Evolutionary conservation across 2,329 filamentous ascomycete genomes (phyloP).

Genomic region (Alternaria alternata): DNA sequence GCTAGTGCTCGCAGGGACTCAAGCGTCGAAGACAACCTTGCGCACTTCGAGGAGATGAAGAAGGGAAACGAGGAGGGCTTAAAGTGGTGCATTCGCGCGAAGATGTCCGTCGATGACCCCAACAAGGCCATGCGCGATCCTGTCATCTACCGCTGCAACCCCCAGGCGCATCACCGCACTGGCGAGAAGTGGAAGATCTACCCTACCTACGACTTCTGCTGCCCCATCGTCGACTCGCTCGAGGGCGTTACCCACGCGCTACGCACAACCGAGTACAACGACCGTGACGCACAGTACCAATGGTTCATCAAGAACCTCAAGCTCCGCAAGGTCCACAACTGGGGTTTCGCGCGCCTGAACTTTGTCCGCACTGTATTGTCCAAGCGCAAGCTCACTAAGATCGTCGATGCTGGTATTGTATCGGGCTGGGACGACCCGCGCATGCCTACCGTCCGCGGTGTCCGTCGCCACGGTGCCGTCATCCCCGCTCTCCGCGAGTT

Average conservation of each 20-base stretch:
- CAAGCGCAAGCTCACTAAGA: slow-evolving; percentile 85
- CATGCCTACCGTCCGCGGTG: slow-evolving; percentile 84
- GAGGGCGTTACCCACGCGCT: slow-evolving; percentile 87
- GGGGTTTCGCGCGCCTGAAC: slow-evolving; percentile 86
- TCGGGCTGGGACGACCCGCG: slow-evolving; percentile 88
- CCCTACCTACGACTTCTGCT: slow-evolving; percentile 87
- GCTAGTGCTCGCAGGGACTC: slow-evolving; percentile 82
- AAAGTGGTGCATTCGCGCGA: slow-evolving; percentile 91
- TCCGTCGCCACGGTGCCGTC: slow-evolving; percentile 79
- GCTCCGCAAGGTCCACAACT: slow-evolving; percentile 80
- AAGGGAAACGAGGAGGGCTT: slow-evolving; percentile 78
- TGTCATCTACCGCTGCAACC: slow-evolving; percentile 95
- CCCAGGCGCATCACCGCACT: slow-evolving; percentile 76
- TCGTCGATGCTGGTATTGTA: slow-evolving; percentile 78
- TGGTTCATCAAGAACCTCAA: slow-evolving; percentile 81
- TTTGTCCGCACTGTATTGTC: slow-evolving; percentile 84
- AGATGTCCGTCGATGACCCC: slow-evolving; percentile 87
- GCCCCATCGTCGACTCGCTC: slow-evolving; percentile 79
- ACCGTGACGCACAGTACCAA: slow-evolving; percentile 85
- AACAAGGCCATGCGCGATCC: slow-evolving; percentile 97
- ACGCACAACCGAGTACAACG: slow-evolving; percentile 85
- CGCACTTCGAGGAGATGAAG: slow-evolving; percentile 94
- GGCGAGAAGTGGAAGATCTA: slow-evolving; percentile 84
- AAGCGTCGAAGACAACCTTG: slow-evolving; percentile 81
- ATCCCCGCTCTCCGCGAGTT: slow-evolving; percentile 82